Evolutionary conservation across 306 rosid genomes (phyloP).

Genomic region (Vigna hirtella): DNA sequence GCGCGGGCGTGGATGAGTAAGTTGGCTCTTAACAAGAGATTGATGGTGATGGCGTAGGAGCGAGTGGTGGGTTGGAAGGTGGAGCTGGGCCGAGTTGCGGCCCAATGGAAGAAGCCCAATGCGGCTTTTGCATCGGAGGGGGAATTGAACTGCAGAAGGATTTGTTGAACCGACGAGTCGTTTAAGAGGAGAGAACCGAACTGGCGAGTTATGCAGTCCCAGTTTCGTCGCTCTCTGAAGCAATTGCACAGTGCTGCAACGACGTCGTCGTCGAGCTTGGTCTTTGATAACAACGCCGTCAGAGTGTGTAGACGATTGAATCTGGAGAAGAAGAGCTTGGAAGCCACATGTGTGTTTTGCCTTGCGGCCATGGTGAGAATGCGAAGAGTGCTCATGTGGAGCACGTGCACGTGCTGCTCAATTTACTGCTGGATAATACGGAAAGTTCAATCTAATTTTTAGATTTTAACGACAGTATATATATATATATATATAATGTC

Average conservation of each 20-base stretch:
- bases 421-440: too few species aligned
- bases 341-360: not conserved
- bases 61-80: slow-evolving; percentile 56
- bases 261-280: not conserved
- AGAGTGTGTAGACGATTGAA: not conserved
- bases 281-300: not conserved
- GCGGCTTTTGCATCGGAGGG: slow-evolving; percentile 76
- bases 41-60: slow-evolving; percentile 62
- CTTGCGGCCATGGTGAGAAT: too few species aligned
- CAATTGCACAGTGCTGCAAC: slow-evolving; percentile 52
- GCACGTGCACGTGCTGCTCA: too few species aligned
- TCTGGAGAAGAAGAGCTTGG: slow-evolving; percentile 1
- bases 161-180: slow-evolving; percentile 52
- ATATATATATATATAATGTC: too few species aligned
- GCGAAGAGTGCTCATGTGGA: too few species aligned
- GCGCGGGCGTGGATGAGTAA: slow-evolving; percentile 68
- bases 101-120: slow-evolving; percentile 84
- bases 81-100: slow-evolving; percentile 46
- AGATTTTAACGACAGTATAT: too few species aligned
- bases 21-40: slow-evolving; percentile 62
- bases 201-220: slow-evolving; percentile 61
- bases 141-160: slow-evolving; percentile 58
- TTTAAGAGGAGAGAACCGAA: slow-evolving; percentile 50
- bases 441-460: too few species aligned
- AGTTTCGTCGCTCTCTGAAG: slow-evolving; percentile 58